Base-by-base conservation (phyloP, 495 filamentous ascomycete species). In the Podospora australis region DNA sequence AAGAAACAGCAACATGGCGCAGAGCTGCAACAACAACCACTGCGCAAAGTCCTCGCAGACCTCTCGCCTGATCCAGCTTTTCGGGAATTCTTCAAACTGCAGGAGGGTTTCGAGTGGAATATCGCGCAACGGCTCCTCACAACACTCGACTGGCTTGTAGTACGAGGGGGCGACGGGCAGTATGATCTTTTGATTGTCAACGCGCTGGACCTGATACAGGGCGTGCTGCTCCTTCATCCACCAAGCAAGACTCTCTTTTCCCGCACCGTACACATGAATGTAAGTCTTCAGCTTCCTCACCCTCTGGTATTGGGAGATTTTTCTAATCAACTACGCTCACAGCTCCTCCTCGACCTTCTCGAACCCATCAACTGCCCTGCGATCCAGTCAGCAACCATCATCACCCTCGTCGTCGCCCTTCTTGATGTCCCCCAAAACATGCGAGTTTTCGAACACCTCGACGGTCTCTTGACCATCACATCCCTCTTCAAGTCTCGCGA, bases 41-140 rank as follows among this genome's bases (percentile, higher is more conserved):
- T 40, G 25, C 63, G 58, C 44, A 90, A 91, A 67, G 72, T 72
- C 17, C 72, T 95, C 38, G 69, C 68, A 29, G 80, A 87, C 40
- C 67, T 96, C 55, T 74, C 74, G 46, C 80, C 85, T 54, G 92
- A 98, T 65, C 89, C 86, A 21, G 92, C 91, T 8, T 98, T 96
- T 60, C 73, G 87, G 44, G 92, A 97, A 64, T 98, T 97, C 70
- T 95, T 95, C 72, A 88, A 95, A 59, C 64, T 97, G 43, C 92
- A 98, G 64, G 91, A 95, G 58, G 84, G 91, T 9, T 98, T 98
- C 67, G 87, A 96, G 69, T 98, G 90, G 87, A 98, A 98, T 69
- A 86, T 96, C 28, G 85, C 88, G 24, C 83, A 88, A 66, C 84
- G 90, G 52, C 72, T 98, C 45, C 82, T 94, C 40, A 78, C 81